Percentiles rank a stretch among this genome's conserved stretches.
phyloP scores from a whole-genome alignment of 441 rosid species.

The Biscutella laevigata region DNA sequence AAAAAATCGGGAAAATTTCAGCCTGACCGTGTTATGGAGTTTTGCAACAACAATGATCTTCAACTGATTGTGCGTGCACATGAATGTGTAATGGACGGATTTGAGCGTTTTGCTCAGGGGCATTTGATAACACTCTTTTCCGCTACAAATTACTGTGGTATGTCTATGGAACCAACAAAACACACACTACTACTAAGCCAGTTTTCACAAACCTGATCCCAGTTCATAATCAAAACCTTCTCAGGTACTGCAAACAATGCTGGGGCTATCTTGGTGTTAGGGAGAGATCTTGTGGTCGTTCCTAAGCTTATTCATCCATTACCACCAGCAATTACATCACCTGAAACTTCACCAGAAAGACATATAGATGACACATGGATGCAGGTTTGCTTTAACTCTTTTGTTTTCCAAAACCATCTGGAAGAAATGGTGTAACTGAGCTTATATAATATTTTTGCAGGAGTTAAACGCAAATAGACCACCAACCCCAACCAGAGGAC shows the following conservation, averaged over 20 bases:
- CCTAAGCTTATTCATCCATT: too few relatives aligned
- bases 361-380: slow-evolving; percentile 96
- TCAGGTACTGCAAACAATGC: slow-evolving; percentile 97
- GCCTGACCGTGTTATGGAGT: slow-evolving; percentile 99
- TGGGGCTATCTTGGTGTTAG: too few relatives aligned
- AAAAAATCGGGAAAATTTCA: slow-evolving; percentile 29
- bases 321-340: slow-evolving; percentile 74
- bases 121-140: too few relatives aligned
- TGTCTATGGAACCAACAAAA: neutral
- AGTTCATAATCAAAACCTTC: too few relatives aligned
- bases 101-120: too few relatives aligned
- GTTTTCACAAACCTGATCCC: neutral
- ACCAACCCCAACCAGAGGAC: slow-evolving; percentile 95
- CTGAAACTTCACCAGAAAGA: slow-evolving; percentile 74
- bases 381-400: slow-evolving; percentile 56
- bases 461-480: slow-evolving; percentile 95
- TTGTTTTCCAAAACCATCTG: neutral
- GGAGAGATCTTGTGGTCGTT: too few relatives aligned
- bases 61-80: too few relatives aligned
- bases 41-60: slow-evolving; percentile 93
- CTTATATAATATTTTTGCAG: slow-evolving; percentile 37
- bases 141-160: slow-evolving; percentile 94
- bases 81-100: too few relatives aligned
- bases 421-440: neutral
- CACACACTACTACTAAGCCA: neutral